These are phyloP conservation scores for Zygosaccharomyces bailii DNA, from an alignment of 805 yeast species.

Conservation along the genomic window DNA sequence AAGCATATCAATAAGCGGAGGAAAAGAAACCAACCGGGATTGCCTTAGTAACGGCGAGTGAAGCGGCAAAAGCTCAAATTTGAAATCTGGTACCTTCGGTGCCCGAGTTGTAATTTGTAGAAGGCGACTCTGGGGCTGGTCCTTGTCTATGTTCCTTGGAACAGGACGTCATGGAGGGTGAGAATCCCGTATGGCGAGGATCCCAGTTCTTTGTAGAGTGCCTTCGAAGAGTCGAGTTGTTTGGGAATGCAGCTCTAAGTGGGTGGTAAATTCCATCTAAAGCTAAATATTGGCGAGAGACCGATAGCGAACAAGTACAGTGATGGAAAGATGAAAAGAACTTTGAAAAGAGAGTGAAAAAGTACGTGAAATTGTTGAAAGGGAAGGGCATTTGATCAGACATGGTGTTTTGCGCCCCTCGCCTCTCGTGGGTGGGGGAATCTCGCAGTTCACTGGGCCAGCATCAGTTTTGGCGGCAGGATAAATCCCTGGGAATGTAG, in stretches of 20 bases:
- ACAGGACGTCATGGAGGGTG: conserved; percentile 44
- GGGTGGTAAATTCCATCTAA: conserved; percentile 40
- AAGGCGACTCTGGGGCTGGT: conserved; percentile 34
- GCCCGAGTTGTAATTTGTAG: conserved; percentile 43
- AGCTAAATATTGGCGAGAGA: conserved; percentile 47
- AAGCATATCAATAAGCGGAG: conserved; percentile 46
- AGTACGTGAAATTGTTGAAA: conserved; percentile 45
- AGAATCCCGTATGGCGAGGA: conserved; percentile 40
- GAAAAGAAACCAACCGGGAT: conserved; percentile 46
- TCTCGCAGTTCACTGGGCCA: conserved; percentile 37
- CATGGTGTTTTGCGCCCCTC: conserved; percentile 33
- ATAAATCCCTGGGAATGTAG: conserved; percentile 37
- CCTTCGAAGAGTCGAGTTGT: conserved; percentile 30
- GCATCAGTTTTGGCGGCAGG: conserved; percentile 40
- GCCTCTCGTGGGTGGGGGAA: conserved; percentile 34
- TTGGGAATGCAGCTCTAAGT: conserved; percentile 43
- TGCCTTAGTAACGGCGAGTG: conserved; percentile 46
- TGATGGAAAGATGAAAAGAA: conserved; percentile 46
- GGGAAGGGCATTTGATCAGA: conserved; percentile 44
- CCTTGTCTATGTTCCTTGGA: conserved; percentile 40
- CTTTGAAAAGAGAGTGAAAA: conserved; percentile 45
- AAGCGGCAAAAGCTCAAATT: conserved; percentile 41
- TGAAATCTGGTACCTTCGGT: conserved; percentile 41
- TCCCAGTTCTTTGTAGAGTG: conserved; percentile 33
- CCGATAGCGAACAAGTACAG: conserved; percentile 48